These are phyloP conservation scores for Mitragyna speciosa DNA, from an alignment of 257 asterid species.

Conservation along the genomic window DNA sequence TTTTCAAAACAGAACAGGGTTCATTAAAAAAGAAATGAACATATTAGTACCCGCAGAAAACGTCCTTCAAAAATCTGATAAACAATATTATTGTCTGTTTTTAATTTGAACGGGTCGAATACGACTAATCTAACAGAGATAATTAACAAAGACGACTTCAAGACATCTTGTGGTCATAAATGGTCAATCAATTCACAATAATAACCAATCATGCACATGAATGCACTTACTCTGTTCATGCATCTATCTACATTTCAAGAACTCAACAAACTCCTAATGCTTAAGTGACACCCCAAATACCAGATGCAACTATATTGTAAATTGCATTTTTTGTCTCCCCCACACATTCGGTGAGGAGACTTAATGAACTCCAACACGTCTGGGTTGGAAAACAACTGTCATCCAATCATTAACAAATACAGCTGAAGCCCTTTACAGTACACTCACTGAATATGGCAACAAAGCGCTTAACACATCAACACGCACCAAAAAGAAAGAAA, in stretches of 20 bases:
- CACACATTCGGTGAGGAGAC: neutral
- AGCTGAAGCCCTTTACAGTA: too few relatives aligned
- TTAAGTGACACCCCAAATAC: neutral
- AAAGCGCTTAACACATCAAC: too few relatives aligned
- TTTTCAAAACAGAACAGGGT: neutral
- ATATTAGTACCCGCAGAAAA: neutral
- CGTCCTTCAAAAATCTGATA: conserved; percentile 4
- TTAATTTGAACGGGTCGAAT: neutral
- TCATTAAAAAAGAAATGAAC: neutral
- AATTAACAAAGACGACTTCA: neutral
- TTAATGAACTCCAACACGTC: neutral
- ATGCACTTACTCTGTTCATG: too few relatives aligned
- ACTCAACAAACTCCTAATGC: neutral
- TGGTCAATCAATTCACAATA: neutral
- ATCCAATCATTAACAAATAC: neutral
- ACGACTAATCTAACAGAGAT: neutral
- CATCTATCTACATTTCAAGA: neutral
- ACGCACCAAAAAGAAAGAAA: too few relatives aligned
- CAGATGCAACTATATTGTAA: neutral
- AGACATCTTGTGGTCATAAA: neutral
- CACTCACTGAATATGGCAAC: too few relatives aligned
- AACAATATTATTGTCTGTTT: neutral
- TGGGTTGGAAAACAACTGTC: too few relatives aligned
- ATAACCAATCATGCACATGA: neutral
- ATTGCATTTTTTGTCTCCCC: neutral